Conservation (phyloP, 805 yeast species). For the Ogataea trehaloabstinens region DNA sequence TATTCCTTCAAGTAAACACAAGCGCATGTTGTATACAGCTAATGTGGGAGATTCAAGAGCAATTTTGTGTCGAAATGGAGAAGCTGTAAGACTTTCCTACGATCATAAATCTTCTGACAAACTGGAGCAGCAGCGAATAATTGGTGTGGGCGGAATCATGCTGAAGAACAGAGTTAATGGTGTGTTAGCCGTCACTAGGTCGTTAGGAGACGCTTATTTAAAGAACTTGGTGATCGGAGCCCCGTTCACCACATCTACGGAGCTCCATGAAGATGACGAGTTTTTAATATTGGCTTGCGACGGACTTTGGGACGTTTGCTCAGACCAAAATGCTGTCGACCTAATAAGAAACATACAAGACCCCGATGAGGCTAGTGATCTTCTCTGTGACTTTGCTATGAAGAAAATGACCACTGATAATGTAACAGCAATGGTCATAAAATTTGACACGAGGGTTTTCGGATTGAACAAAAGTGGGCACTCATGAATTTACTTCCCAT, state of each 20-base stretch:
- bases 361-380: conserved; percentile 65
- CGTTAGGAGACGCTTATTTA: conserved; percentile 91
- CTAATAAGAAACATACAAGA: conserved; percentile 53
- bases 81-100: conserved; percentile 76
- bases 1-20: conserved; percentile 47
- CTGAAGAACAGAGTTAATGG: conserved; percentile 94
- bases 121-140: conserved; percentile 72
- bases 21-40: conserved; percentile 83
- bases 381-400: conserved; percentile 70
- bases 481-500: neutral
- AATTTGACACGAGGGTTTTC: conserved; percentile 47
- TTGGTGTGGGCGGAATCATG: conserved; percentile 78
- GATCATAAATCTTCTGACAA: conserved; percentile 91
- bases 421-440: conserved; percentile 87
- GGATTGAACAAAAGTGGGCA: conserved; percentile 12
- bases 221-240: conserved; percentile 84
- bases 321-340: conserved; percentile 81
- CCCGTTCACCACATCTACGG: conserved; percentile 90
- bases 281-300: conserved; percentile 91
- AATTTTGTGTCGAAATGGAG: conserved; percentile 71
- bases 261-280: conserved; percentile 62
- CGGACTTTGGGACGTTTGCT: conserved; percentile 94
- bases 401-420: conserved; percentile 83
- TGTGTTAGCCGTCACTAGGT: conserved; percentile 88
- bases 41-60: conserved; percentile 94